These are phyloP conservation scores for Lodderomyces elongisporus DNA, from an alignment of 1,139 yeast species.

Conservation along the genomic window DNA sequence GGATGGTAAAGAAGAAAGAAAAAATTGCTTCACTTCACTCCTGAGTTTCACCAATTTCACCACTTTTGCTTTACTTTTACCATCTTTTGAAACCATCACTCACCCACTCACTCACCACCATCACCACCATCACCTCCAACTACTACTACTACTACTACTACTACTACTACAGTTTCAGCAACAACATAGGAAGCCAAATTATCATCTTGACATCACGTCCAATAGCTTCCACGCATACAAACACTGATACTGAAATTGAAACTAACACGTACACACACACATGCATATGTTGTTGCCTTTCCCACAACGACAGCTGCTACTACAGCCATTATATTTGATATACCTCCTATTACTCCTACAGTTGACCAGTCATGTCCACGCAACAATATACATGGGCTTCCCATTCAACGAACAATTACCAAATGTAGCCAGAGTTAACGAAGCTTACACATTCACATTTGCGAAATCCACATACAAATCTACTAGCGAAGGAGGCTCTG, in stretches of 20 bases:
- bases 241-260: no score
- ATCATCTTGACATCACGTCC: neutral
- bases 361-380: constrained; percentile 9
- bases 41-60: neutral
- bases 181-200: no score
- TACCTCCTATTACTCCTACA: constrained; percentile 7
- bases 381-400: constrained; percentile 54
- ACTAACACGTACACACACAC: no score
- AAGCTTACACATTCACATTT: constrained; percentile 60
- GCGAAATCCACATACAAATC: constrained; percentile 69
- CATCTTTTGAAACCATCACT: neutral
- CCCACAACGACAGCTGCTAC: no score
- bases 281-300: no score
- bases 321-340: no score
- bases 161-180: no score
- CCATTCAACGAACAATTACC: constrained; percentile 83
- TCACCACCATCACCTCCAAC: neutral
- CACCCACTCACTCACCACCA: neutral
- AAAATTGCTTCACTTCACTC: neutral
- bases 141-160: neutral
- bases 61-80: neutral
- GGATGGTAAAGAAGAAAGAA: no score
- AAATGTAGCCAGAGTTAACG: constrained; percentile 71
- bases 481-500: constrained; percentile 23
- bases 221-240: neutral